Evolutionary conservation across 2,329 filamentous ascomycete genomes (phyloP).

Genomic region (Didymella pomorum): DNA sequence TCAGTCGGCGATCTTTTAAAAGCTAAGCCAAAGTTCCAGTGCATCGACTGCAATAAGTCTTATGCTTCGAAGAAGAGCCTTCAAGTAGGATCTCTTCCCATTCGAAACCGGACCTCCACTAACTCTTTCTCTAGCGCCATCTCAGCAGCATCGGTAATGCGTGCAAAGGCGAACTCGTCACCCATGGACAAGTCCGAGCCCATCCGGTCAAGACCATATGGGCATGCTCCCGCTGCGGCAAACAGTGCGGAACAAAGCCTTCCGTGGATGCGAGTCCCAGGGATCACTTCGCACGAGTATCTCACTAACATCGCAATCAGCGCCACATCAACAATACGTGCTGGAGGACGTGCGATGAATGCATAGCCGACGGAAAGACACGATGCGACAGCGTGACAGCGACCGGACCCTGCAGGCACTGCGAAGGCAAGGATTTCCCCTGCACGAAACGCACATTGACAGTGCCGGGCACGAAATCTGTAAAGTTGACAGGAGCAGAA

Average conservation of each 20-base stretch:
- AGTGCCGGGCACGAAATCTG: neutral
- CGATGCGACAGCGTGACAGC: slow-evolving; percentile 17
- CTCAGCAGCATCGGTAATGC: neutral
- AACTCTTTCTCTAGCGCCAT: slow-evolving; percentile 1
- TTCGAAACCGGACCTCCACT: neutral
- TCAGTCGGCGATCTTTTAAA: neutral
- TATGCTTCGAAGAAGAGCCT: slow-evolving; percentile 8
- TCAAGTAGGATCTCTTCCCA: neutral
- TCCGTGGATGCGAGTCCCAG: slow-evolving; percentile 2
- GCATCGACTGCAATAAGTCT: slow-evolving; percentile 3
- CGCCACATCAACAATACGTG: slow-evolving; percentile 17
- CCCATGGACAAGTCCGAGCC: neutral
- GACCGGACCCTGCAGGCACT: slow-evolving; percentile 18
- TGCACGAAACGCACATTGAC: slow-evolving; percentile 22
- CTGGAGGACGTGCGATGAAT: slow-evolving; percentile 32
- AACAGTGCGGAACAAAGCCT: neutral
- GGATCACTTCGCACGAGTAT: neutral
- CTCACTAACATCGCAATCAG: neutral
- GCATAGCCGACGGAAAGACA: slow-evolving; percentile 5
- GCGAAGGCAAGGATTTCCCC: slow-evolving; percentile 4
- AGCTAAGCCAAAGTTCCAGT: neutral
- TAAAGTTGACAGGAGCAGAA: neutral
- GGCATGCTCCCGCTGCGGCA: slow-evolving; percentile 12
- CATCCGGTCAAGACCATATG: neutral
- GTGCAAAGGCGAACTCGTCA: neutral